Evolutionary conservation across 2,329 filamentous ascomycete species (phyloP).

Genomic region (Penicillium occitanis): DNA sequence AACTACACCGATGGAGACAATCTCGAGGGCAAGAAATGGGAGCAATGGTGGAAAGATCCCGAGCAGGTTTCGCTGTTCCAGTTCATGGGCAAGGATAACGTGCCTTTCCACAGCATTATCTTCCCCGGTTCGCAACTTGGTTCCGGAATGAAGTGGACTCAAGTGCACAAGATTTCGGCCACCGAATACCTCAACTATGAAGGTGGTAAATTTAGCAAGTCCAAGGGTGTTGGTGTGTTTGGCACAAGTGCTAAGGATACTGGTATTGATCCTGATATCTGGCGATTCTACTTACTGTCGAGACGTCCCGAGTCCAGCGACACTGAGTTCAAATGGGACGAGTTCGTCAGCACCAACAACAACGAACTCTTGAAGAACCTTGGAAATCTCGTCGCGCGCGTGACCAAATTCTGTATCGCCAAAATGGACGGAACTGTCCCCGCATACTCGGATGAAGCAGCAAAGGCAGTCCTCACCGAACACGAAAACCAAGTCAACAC

Average conservation of each 20-base stretch:
- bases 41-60: slow-evolving; percentile 91
- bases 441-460: slow-evolving; percentile 39
- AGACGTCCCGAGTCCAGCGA: slow-evolving; percentile 83
- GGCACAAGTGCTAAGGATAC: slow-evolving; percentile 86
- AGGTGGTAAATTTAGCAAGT: slow-evolving; percentile 90
- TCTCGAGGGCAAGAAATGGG: slow-evolving; percentile 61
- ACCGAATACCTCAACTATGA: slow-evolving; percentile 91
- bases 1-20: slow-evolving; percentile 66
- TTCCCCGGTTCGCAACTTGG: slow-evolving; percentile 87
- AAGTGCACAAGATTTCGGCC: slow-evolving; percentile 81
- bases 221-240: slow-evolving; percentile 84
- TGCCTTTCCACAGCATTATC: slow-evolving; percentile 84
- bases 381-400: slow-evolving; percentile 70
- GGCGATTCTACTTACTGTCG: slow-evolving; percentile 86
- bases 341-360: slow-evolving; percentile 83
- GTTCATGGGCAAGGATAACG: slow-evolving; percentile 93
- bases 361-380: slow-evolving; percentile 76
- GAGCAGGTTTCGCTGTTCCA: slow-evolving; percentile 87
- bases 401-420: slow-evolving; percentile 68
- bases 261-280: slow-evolving; percentile 81
- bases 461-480: slow-evolving; percentile 34
- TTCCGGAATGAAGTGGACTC: slow-evolving; percentile 82
- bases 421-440: slow-evolving; percentile 29
- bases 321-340: slow-evolving; percentile 84
- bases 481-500: slow-evolving; percentile 50